A percentile compares a stretch with the other conserved stretches of the same genome.
These are phyloP conservation scores for Mycogone perniciosa DNA, from an alignment of 2,329 filamentous ascomycete genomes.

Conservation along the genomic window DNA sequence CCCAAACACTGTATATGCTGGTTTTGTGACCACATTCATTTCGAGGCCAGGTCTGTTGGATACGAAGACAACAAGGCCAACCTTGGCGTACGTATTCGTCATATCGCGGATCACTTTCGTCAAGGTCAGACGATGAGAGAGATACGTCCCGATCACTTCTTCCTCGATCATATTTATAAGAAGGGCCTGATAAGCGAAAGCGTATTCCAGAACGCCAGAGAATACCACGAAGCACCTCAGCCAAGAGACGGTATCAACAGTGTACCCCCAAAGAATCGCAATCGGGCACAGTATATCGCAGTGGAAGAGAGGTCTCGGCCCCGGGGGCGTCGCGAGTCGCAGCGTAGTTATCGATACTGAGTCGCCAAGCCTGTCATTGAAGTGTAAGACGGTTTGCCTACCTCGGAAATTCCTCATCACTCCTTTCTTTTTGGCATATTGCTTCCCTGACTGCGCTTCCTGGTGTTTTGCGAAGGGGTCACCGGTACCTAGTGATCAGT, in stretches of 20 bases:
- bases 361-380: neutral
- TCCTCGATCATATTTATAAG: slow-evolving; percentile 33
- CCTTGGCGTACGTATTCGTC: slow-evolving; percentile 40
- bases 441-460: too few relatives aligned
- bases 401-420: too few relatives aligned
- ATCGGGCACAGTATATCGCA: neutral
- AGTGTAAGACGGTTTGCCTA: too few relatives aligned
- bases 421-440: too few relatives aligned
- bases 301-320: neutral
- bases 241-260: slow-evolving; percentile 8
- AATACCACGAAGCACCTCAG: slow-evolving; percentile 10
- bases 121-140: slow-evolving; percentile 17
- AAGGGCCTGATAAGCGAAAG: slow-evolving; percentile 23
- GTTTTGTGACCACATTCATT: slow-evolving; percentile 39
- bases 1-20: slow-evolving; percentile 39
- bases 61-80: slow-evolving; percentile 15
- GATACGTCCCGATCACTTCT: slow-evolving; percentile 34
- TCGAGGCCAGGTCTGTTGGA: slow-evolving; percentile 18
- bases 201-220: slow-evolving; percentile 15
- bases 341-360: neutral
- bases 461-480: too few relatives aligned
- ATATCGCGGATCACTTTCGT: slow-evolving; percentile 42
- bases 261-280: neutral
- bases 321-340: neutral
- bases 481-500: too few relatives aligned